These are phyloP conservation scores for Agastache rugosa DNA, from an alignment of 257 asterid genomes.

Conservation along the genomic window DNA sequence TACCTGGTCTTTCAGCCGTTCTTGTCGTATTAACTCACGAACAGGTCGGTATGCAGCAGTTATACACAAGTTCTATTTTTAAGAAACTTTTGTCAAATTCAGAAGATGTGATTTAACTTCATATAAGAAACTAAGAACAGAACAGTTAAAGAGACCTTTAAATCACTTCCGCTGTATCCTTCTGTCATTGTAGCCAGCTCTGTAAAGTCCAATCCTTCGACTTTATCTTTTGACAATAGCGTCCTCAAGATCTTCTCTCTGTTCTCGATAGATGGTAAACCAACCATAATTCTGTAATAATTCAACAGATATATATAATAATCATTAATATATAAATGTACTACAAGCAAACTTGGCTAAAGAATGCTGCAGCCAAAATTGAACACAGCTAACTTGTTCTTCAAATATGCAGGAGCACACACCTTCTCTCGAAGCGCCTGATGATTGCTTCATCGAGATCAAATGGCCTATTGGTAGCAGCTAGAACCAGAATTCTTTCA, in stretches of 20 bases:
- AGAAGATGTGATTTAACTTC: background rate
- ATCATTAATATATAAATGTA: background rate
- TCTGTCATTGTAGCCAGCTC: conserved; percentile 84
- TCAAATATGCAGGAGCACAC: background rate
- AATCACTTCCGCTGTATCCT: conserved; percentile 89
- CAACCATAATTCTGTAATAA: conserved; percentile 75
- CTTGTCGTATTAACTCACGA: conserved; percentile 79
- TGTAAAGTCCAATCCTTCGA: conserved; percentile 55
- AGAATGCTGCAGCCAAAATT: background rate
- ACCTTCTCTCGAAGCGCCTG: conserved; percentile 92
- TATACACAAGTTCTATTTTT: conserved; percentile 69
- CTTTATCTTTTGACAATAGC: conserved; percentile 71
- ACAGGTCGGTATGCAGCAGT: conserved; percentile 96
- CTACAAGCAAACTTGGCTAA: background rate
- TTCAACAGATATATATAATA: background rate
- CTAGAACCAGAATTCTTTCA: conserved; percentile 84
- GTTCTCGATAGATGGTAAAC: conserved; percentile 73
- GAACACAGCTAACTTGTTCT: background rate
- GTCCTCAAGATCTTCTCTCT: conserved; percentile 77
- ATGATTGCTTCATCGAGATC: conserved; percentile 96
- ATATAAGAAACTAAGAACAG: background rate
- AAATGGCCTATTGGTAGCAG: conserved; percentile 91
- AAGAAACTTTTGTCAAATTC: conserved; percentile 23
- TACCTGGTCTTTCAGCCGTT: conserved; percentile 62
- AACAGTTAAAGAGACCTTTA: conserved; percentile 60